phyloP scores from a whole-genome alignment of 1,284 basidiomycete genomes.

The Rhodotorula sp. region DNA sequence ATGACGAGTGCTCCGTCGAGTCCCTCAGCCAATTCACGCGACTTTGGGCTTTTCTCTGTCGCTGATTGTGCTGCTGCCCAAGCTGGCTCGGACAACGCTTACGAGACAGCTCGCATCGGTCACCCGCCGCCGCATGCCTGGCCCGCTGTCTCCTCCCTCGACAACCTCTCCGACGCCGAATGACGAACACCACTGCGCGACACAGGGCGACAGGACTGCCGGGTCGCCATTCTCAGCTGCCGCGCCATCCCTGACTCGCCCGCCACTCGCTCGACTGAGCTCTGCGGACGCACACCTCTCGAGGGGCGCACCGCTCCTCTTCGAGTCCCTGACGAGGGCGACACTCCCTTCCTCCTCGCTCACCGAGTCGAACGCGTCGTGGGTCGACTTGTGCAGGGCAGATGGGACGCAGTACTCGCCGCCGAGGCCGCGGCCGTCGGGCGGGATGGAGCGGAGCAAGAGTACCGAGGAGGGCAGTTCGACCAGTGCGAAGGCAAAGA shows the following conservation, averaged over 20 bases:
- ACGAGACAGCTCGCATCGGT: neutral
- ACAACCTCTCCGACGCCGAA: neutral
- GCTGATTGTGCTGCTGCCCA: neutral
- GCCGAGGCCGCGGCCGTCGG: neutral
- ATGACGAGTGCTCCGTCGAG: no score
- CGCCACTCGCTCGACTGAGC: neutral
- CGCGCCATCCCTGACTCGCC: neutral
- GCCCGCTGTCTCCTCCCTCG: neutral
- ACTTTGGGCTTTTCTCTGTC: no score
- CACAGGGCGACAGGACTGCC: neutral
- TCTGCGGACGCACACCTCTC: neutral
- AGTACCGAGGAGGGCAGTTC: neutral
- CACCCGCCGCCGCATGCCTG: neutral
- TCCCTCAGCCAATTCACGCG: no score
- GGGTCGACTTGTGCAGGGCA: constrained; percentile 2
- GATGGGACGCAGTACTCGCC: neutral
- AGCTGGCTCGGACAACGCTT: neutral
- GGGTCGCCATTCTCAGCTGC: neutral
- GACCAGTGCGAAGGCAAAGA: neutral
- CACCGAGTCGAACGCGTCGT: constrained; percentile 1
- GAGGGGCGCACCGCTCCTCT: constrained; percentile 55
- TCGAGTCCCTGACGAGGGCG: constrained; percentile 61
- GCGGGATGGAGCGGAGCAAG: neutral
- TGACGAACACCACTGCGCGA: neutral
- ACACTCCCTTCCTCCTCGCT: constrained; percentile 65